Base-by-base conservation (phyloP, 345 rosid species). In the Murraya paniculata region DNA sequence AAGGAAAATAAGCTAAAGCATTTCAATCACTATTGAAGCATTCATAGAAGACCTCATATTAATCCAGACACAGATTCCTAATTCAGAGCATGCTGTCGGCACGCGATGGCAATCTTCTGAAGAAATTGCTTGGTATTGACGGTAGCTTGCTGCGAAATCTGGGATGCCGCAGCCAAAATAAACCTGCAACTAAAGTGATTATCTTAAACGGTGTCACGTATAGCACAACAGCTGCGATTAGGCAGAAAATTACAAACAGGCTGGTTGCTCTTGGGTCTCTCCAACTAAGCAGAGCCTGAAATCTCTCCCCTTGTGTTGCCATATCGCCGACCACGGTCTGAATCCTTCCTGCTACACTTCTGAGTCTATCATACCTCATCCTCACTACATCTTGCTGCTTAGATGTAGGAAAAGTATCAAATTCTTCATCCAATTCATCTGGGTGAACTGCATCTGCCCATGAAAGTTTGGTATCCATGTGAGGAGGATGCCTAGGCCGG, bases 71-170 rank as follows among this genome's bases (percentile, higher is more conserved):
- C 19, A 28, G 31, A 30, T 68, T 67, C 28, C 21, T 38, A 48
- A 30, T 22, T 90, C 76, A 93, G 67, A 94, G 94, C 91, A 94
- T 86, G 83, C 89, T 88, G 79, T 94, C 95, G 19, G 95, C 94
- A 71, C 90, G 86, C 25, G 98, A 90, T 1, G 92, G 94, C 80
- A 91, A 75, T 84, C 92, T 90, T 85, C 90, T 90, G 84, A 94
- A 94, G 93, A 94, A 94, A 45, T 94, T 94, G 88, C 90, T 90
- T 35, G 94, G 93, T 64, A 86, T 81, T n/a, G 94, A 88, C 14
- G 98, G 98, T 74, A 91, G 88, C 91, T 94, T 92, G 86, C 92
- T 92, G 70, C 95, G 84, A 81, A 94, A 92, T 83, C 91, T 91
- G 0, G 98, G 98, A 80, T 92, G 97, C 70, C 95, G 84, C 78